Evolutionary conservation across 2,329 filamentous ascomycete species (phyloP).

Genomic region (Exophiala sp.): DNA sequence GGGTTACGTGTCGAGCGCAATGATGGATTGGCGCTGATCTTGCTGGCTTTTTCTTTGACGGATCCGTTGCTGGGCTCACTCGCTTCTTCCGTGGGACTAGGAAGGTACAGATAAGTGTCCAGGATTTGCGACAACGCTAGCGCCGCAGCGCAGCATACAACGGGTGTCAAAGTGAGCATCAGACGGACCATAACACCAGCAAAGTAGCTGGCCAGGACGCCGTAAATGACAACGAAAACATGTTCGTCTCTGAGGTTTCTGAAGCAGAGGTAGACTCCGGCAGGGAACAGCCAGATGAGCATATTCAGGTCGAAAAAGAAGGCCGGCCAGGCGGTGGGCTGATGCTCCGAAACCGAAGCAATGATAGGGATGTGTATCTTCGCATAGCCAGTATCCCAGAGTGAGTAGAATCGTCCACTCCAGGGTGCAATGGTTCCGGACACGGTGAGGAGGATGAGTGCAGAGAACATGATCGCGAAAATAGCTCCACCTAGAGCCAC

Average conservation of each 20-base stretch:
- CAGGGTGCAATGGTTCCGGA: conserved; percentile 92
- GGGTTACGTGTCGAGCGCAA: conserved; percentile 71
- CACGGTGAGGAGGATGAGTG: conserved; percentile 78
- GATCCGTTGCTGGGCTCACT: conserved; percentile 33
- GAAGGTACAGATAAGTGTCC: conserved; percentile 73
- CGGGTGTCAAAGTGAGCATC: conserved; percentile 94
- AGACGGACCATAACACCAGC: conserved; percentile 98
- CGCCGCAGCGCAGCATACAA: conserved; percentile 92
- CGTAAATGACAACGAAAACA: conserved; percentile 95
- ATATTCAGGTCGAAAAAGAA: conserved; percentile 99
- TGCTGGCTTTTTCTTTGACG: conserved; percentile 43
- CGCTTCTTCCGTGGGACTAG: conserved; percentile 56
- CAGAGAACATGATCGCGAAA: conserved; percentile 68
- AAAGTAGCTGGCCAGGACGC: conserved; percentile 96
- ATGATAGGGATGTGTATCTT: conserved; percentile 99
- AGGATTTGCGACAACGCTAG: conserved; percentile 83
- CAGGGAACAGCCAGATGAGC: conserved; percentile 98
- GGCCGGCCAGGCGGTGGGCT: conserved; percentile 96
- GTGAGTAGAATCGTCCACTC: conserved; percentile 97
- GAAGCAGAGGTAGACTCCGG: conserved; percentile 98
- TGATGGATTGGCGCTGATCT: conserved; percentile 54
- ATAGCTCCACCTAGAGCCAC: conserved; percentile 70
- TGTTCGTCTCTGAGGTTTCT: conserved; percentile 90
- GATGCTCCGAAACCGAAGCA: conserved; percentile 98
- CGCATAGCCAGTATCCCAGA: conserved; percentile 97